A percentile compares a stretch with the other conserved stretches of the same genome.
Evolutionary conservation across 2,329 filamentous ascomycete genomes (phyloP).

Genomic region (Sporothrix globosa): DNA sequence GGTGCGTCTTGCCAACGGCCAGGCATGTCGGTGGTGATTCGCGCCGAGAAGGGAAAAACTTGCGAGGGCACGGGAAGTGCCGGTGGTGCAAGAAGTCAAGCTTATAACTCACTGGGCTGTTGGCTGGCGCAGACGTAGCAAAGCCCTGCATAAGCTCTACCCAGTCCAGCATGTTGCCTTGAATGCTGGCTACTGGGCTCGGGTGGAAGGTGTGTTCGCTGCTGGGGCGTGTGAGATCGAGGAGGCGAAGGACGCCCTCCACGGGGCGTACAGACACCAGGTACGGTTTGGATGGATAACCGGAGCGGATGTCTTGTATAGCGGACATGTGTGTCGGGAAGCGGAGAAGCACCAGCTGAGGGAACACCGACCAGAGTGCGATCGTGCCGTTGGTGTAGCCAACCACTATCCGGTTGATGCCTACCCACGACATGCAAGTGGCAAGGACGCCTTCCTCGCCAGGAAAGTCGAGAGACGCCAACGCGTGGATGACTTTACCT

Average conservation of each 20-base stretch:
- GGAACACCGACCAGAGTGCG: conserved; percentile 59
- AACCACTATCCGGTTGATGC: conserved; percentile 57
- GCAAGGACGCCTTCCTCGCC: conserved; percentile 54
- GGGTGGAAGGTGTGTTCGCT: conserved; percentile 59
- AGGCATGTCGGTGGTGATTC: conserved; percentile 50
- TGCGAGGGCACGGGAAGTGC: conserved; percentile 57
- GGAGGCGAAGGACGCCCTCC: conserved; percentile 56
- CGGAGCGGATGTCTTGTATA: conserved; percentile 59
- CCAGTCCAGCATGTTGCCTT: conserved; percentile 58
- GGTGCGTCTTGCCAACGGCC: conserved; percentile 55
- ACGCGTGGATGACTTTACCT: conserved; percentile 53
- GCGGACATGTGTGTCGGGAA: conserved; percentile 58
- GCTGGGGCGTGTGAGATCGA: conserved; percentile 58
- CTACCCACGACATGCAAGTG: conserved; percentile 60
- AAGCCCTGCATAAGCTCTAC: conserved; percentile 60
- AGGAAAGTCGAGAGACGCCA: conserved; percentile 51
- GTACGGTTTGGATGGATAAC: conserved; percentile 60
- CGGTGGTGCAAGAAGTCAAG: conserved; percentile 58
- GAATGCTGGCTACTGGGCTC: conserved; percentile 54
- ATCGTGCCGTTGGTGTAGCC: conserved; percentile 62
- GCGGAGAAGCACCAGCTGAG: conserved; percentile 54
- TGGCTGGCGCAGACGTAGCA: conserved; percentile 56
- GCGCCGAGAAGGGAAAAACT: conserved; percentile 51
- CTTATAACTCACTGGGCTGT: conserved; percentile 56
- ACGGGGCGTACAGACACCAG: conserved; percentile 59